Evolutionary conservation across 2,329 filamentous ascomycete genomes (phyloP), one percentile per base, ranked within the genome.

Genomic region (Venturia carpophila): DNA sequence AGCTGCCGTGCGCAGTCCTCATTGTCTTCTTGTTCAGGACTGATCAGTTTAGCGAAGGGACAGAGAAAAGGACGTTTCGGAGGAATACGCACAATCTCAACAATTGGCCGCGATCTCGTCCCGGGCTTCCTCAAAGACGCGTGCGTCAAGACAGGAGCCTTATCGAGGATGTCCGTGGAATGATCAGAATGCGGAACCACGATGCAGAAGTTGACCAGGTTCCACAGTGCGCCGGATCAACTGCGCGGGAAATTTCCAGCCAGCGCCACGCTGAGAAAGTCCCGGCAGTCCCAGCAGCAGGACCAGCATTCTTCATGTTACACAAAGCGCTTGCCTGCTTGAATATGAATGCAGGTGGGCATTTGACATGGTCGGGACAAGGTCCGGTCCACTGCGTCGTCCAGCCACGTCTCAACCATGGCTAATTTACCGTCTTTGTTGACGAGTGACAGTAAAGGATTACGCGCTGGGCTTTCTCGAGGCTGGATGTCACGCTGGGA

Each of bases 371-470:
- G 49, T 30, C 49, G 49, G 49, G 13, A 34, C n/a, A 37, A 56
- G 24, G 27, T 37, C 27, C 49, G 30, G 17, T 19, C 6, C 5
- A 5, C 30, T 27, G 27, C 5, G 10, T 17, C 24, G 27, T 5
- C 27, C 49, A 55, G 49, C 49, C 49, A 56, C 30, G 24, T 34
- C 49, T 37, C 30, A 34, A 56, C n/a, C 30, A 56, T 37, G 52
- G 52, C 30, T 37, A 56, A 56, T 56, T 56, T n/a, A 37, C 19
- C 15, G 27, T 37, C 52, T 19, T 56, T 56, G 30, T 56, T 56
- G 52, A 56, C 52, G 49, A 55, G 49, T 55, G 27, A 34, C 15
- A 34, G 17, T 2, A 19, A n/a, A n/a, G 30, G 15, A 7, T 56
- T 56, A 56, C 24, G 49, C 49, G 49, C 49, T 9, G 27, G 49